These are phyloP conservation scores for Phaeotremella skinneri DNA, from an alignment of 768 basidiomycete genomes.

Conservation along the genomic window DNA sequence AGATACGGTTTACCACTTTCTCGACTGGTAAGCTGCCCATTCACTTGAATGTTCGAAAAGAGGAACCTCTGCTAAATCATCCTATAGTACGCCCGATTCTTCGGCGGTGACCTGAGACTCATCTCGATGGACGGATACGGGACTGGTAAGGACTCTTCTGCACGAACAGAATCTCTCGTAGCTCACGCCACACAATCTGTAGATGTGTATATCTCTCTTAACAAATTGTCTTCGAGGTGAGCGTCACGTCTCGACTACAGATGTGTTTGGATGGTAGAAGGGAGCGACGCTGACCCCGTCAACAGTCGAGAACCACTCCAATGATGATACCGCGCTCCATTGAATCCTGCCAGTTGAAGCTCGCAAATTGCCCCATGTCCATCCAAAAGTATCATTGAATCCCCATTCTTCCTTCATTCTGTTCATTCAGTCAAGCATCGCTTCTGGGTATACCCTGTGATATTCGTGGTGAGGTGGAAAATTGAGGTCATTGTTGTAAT, in stretches of 20 bases:
- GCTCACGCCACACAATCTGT: neutral
- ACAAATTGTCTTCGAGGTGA: constrained; percentile 46
- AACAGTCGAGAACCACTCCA: constrained; percentile 27
- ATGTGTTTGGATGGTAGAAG: neutral
- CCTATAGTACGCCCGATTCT: constrained; percentile 82
- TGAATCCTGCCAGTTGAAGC: too few species aligned
- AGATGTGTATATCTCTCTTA: constrained; percentile 47
- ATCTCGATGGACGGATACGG: constrained; percentile 91
- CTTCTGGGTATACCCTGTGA: too few species aligned
- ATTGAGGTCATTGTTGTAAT: too few species aligned
- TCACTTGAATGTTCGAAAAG: too few species aligned
- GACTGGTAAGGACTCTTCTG: constrained; percentile 32
- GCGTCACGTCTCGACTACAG: neutral
- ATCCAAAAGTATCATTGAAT: too few species aligned
- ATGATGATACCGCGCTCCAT: too few species aligned
- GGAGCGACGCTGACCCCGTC: neutral
- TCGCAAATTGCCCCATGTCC: too few species aligned
- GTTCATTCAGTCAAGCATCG: too few species aligned
- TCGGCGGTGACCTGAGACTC: constrained; percentile 75
- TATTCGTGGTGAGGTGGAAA: too few species aligned
- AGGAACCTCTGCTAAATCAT: neutral
- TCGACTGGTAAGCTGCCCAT: constrained; percentile 64
- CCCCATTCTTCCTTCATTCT: too few species aligned
- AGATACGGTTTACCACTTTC: constrained; percentile 92
- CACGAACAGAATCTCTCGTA: neutral